Evolutionary conservation across 805 yeast species (phyloP), one percentile per base, ranked within the genome.

Genomic region (Saturnispora hagleri): DNA sequence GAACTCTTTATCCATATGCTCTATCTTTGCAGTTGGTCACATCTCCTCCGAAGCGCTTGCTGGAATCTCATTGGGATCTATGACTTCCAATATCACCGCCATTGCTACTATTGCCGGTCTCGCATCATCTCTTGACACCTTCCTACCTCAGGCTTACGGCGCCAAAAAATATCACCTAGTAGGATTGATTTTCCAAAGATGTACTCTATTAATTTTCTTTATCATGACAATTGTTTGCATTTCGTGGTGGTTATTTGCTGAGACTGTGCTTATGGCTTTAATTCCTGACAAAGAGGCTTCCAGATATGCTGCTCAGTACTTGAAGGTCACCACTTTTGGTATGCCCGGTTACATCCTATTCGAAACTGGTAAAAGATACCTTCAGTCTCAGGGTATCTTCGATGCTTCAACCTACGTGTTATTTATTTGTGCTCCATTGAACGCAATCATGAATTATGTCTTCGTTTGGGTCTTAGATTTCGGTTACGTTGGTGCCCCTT

Each of bases 121-220:
- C 2, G 80, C 89, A n/a, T 84, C 93, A 0, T 80, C 89, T 52
- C 72, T 86, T 50, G 91, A 85, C 60, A 86, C 91, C 0, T 72
- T 86, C 35, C 80, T 90, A 63, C 85, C 90, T 2, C 91, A 86
- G 65, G 84, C 90, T 1, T 84, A 72, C 61, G 91, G 93, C 20
- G 77, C 87, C 28, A 74, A 75, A 48, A 84, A 84, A 57, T 77
- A 71, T 62, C 76, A 75, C 56, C 60, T 75, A 53, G 91, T 86
- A 20, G 93, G 93, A 0, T 66, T 84, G 20, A 79, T 84, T 52
- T 79, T 82, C 57, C 76, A 82, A 58, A 71, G 88, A 60, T 86
- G 91, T 68, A 77, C 81, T 8, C 73, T 79, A 46, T 72, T 86
- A 33, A 68, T 77, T 43, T 65, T 76, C 52, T 55, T 74, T n/a